Evolutionary conservation across 495 filamentous ascomycete genomes (phyloP), one percentile per base, ranked within the genome.

Genomic region (Hypoxylon cercidicola): DNA sequence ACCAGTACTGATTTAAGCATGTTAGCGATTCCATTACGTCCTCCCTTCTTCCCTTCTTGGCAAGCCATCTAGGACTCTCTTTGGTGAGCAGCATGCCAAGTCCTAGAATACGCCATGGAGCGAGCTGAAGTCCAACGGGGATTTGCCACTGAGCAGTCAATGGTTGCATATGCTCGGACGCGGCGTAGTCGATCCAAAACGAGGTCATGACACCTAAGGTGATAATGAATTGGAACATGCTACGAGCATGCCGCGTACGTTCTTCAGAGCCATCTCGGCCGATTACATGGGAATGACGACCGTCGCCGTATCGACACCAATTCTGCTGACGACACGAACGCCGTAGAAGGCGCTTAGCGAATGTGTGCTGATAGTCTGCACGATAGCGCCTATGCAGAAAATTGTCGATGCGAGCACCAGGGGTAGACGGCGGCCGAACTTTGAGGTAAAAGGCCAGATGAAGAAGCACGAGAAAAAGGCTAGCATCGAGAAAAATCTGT

Each of bases 201-300:
- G 76, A 76, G 21, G 71, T 65, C 72, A 79, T 75, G 10, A 82
- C 77, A 16, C 79, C 80, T 13, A 78, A 55, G 0, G 78, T 75
- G 51, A 78, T 81, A 46, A 82, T 74, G 60, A 71, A 74, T 60
- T 82, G 80, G 21, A 79, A 77, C 7, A 78, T 66, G 2, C 66
- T 75, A 41, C 60, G 12, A 81, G 60, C 58, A 71, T 71, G 20
- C 80, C 81, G 10, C 81, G 75, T 16, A 82, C 77, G 45, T 80
- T 73, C 60, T 81, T 81, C 15, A 80, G 81, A 0, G 78, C 71
- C 79, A 81, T 83, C 55, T 83, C 81, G 6, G 77, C 75, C n/a
- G 69, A 75, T 58, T 75, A 83, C 62, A 81, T 81, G 15, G 82
- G 81, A 0, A 84, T 78, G 12, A 82, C 77, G 3, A 83, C 79